These are phyloP conservation scores for Inonotus obliquus DNA, from an alignment of 1,284 basidiomycete genomes.

Conservation along the genomic window DNA sequence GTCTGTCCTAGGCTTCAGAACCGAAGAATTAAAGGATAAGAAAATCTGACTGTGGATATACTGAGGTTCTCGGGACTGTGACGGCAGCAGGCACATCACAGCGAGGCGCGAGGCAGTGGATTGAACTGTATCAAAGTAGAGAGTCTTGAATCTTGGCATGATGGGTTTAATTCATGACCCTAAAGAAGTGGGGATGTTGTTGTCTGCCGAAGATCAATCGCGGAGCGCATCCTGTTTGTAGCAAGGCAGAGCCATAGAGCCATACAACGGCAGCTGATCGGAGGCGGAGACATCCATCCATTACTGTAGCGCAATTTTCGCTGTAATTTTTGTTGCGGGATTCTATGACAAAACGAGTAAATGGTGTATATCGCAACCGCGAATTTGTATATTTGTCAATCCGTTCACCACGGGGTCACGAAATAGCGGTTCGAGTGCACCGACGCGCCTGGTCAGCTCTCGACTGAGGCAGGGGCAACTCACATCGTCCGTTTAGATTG, in stretches of 20 bases:
- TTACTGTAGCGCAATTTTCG: neutral
- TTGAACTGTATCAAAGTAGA: neutral
- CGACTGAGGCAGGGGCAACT: neutral
- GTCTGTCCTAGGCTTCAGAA: too few species aligned
- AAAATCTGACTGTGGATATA: neutral
- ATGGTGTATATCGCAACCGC: neutral
- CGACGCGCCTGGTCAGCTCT: neutral
- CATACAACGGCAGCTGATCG: neutral
- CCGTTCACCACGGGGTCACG: neutral
- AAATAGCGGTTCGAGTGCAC: neutral
- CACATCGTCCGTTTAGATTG: neutral
- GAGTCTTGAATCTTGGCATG: neutral
- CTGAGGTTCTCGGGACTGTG: neutral
- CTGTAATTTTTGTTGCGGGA: neutral
- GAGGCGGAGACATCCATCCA: neutral
- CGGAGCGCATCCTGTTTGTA: neutral
- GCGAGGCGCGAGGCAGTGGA: neutral
- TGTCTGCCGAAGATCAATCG: neutral
- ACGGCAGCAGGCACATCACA: neutral
- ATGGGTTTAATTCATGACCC: neutral
- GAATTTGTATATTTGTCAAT: neutral
- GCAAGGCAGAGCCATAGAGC: neutral
- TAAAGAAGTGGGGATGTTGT: neutral
- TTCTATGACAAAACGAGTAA: neutral
- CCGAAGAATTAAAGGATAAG: neutral